Evolutionary conservation across 768 basidiomycete genomes (phyloP), one percentile per base, ranked within the genome.

Genomic region (Aureoboletus auriporus): DNA sequence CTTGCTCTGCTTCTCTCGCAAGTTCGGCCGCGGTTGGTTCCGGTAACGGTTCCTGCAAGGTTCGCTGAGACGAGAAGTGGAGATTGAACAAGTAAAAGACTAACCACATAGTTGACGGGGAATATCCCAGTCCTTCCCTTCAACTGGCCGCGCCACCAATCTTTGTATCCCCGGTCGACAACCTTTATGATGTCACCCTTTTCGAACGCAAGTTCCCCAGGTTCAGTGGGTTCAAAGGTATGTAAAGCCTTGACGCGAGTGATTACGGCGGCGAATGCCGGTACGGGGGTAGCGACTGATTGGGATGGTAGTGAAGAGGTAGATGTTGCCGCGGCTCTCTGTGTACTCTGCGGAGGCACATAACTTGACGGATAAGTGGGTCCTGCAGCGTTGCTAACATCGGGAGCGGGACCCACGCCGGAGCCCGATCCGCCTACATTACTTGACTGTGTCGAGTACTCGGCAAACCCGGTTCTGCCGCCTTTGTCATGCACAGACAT

Each of bases 91-190:
- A 23, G 28, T 42, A 41, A 38, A 45, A 51, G 33, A 77, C 85
- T 7, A 58, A 90, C 91, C 57, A 97, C 92, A 71, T 97, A 96
- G 65, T 95, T 96, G 16, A 95, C 91, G 0, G 95, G 95, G 68
- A 98, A 97, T 40, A 98, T 98, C 38, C 93, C 93, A 3, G 93
- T 92, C 49, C 89, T 73, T 0, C 91, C 93, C 60, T 83, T 88
- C 39, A 94, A 67, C 57, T 96, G 93, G 1, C 95, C 95, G 20
- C 91, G 71, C 92, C 93, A 97, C 95, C 95, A 98, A 63, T 96
- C 93, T 58, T 90, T 87, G 67, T 95, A 95, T 20, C 86, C 87
- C 23, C 92, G 81, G 64, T 96, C 93, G 20, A 97, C 84, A 12
- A 98, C 94, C 60, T 93, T 92, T 73, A 97, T 93, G 39, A 95